Percentiles rank a stretch among this genome's conserved stretches.
Evolutionary conservation across 2,329 filamentous ascomycete genomes (phyloP).

Genomic region (Fusarium incarnatum): DNA sequence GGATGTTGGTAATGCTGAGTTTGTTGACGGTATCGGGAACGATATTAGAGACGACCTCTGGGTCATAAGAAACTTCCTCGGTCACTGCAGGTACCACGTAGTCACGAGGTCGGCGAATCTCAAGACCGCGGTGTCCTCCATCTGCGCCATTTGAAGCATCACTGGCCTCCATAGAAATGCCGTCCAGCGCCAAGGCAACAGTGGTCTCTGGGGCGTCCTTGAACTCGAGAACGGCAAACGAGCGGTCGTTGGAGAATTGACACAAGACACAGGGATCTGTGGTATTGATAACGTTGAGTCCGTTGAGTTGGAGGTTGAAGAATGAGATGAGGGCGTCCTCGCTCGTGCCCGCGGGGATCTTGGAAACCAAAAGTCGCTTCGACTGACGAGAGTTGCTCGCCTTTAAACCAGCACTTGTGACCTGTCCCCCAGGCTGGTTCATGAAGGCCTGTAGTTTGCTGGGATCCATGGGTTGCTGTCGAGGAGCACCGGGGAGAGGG

Average conservation of each 20-base stretch:
- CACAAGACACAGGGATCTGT: constrained; percentile 87
- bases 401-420: constrained; percentile 83
- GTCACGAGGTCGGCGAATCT: constrained; percentile 90
- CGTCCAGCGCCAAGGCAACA: constrained; percentile 88
- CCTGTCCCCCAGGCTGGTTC: constrained; percentile 81
- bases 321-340: constrained; percentile 84
- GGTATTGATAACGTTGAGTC: constrained; percentile 89
- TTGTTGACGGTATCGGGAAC: constrained; percentile 96
- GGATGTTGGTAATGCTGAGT: constrained; percentile 91
- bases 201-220: constrained; percentile 89
- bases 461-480: constrained; percentile 95
- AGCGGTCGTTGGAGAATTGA: constrained; percentile 81
- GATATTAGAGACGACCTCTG: constrained; percentile 79
- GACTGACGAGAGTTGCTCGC: constrained; percentile 93
- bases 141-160: constrained; percentile 66
- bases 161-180: constrained; percentile 85
- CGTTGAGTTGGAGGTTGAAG: constrained; percentile 97
- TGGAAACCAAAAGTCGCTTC: constrained; percentile 90
- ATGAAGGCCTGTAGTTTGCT: constrained; percentile 95
- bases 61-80: constrained; percentile 78
- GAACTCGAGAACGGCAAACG: constrained; percentile 92
- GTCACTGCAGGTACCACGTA: constrained; percentile 90
- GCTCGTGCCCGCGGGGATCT: constrained; percentile 77
- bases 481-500: constrained; percentile 92
- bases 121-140: constrained; percentile 70